These are phyloP conservation scores for Talaromyces sp. DNA, from an alignment of 2,329 filamentous ascomycete species.

Conservation along the genomic window DNA sequence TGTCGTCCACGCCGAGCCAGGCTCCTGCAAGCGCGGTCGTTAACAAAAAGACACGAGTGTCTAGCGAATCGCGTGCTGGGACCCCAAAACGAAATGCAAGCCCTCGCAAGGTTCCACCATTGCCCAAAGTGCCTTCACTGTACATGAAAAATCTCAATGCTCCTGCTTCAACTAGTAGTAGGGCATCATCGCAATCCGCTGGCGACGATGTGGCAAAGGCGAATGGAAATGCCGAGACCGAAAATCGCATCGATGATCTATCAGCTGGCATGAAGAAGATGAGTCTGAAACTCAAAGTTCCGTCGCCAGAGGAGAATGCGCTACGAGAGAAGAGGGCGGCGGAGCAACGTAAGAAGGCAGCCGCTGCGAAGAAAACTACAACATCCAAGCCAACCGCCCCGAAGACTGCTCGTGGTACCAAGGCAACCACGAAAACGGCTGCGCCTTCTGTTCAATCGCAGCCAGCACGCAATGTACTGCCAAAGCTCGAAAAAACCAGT, in stretches of 20 bases:
- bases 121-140: constrained; percentile 43
- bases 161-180: constrained; percentile 23
- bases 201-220: constrained; percentile 22
- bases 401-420: constrained; percentile 3
- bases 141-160: constrained; percentile 30
- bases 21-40: constrained; percentile 43
- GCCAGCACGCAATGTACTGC: background rate
- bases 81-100: constrained; percentile 37
- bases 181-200: background rate
- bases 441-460: background rate
- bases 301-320: constrained; percentile 58
- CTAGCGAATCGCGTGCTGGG: constrained; percentile 47
- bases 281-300: constrained; percentile 59
- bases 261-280: constrained; percentile 54
- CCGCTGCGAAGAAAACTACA: constrained; percentile 33
- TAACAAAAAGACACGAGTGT: constrained; percentile 60
- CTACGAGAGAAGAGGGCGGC: constrained; percentile 48
- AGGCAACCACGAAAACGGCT: constrained; percentile 1
- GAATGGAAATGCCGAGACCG: constrained; percentile 42
- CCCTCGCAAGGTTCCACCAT: constrained; percentile 41
- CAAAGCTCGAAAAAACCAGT: background rate
- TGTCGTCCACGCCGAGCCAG: constrained; percentile 24
- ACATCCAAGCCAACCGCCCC: constrained; percentile 26
- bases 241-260: constrained; percentile 39
- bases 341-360: constrained; percentile 43